These are phyloP conservation scores for Hibiscus syriacus DNA, from an alignment of 345 rosid genomes.

Conservation along the genomic window DNA sequence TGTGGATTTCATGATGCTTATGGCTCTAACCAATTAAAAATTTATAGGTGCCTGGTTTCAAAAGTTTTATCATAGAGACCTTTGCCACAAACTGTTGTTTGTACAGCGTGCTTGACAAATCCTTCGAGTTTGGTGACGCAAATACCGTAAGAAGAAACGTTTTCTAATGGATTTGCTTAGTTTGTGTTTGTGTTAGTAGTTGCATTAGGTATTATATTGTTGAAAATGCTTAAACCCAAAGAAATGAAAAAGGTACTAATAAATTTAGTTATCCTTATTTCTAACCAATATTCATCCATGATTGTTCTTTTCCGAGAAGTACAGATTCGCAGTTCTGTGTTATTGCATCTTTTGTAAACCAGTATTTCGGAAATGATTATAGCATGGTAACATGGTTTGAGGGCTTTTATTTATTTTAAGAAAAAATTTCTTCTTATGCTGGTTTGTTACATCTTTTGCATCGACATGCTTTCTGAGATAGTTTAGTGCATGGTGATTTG, in stretches of 20 bases:
- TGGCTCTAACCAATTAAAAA: constrained; percentile 6
- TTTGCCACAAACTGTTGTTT: constrained; percentile 83
- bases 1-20: not conserved
- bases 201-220: not conserved
- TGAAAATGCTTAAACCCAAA: not conserved
- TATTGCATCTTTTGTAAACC: no score
- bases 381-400: no score
- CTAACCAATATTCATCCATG: not conserved
- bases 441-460: not conserved
- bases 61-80: constrained; percentile 53
- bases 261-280: no score
- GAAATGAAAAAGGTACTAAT: not conserved
- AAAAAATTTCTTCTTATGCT: no score
- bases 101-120: constrained; percentile 77
- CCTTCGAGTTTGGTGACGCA: constrained; percentile 83
- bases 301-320: no score
- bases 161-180: not conserved
- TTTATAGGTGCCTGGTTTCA: constrained; percentile 82
- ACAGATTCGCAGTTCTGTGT: no score
- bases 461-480: not conserved
- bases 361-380: no score
- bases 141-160: constrained; percentile 62
- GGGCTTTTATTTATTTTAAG: no score
- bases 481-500: no score
- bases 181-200: not conserved